These are phyloP conservation scores for Waltergamsia citrina DNA, from an alignment of 2,329 filamentous ascomycete species.

Conservation along the genomic window DNA sequence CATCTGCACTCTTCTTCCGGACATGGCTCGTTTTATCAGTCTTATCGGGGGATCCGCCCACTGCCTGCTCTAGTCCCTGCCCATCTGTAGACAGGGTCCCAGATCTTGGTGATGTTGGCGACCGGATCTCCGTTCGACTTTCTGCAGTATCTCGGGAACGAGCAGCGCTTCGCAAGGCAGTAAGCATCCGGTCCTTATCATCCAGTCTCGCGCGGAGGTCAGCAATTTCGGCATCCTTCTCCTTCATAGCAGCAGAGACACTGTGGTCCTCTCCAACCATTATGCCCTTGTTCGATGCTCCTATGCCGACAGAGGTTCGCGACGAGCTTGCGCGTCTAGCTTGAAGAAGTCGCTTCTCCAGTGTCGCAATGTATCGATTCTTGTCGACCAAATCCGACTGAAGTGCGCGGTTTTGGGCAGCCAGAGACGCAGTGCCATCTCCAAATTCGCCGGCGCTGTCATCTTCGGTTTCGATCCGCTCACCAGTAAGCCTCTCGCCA, in stretches of 20 bases:
- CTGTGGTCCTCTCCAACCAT: conserved; percentile 74
- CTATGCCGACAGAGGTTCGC: conserved; percentile 67
- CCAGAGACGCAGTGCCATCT: conserved; percentile 73
- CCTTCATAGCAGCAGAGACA: conserved; percentile 61
- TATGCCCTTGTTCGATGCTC: conserved; percentile 47
- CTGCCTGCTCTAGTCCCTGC: background rate
- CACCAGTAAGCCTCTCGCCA: conserved; percentile 30
- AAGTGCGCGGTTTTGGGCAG: conserved; percentile 81
- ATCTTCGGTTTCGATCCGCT: conserved; percentile 47
- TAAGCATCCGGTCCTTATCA: conserved; percentile 90
- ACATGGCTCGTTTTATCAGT: conserved; percentile 7
- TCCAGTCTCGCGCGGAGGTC: conserved; percentile 84
- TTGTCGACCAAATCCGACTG: conserved; percentile 95
- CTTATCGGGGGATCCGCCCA: conserved; percentile 12
- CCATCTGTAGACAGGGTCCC: too few species aligned
- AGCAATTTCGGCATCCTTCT: conserved; percentile 88
- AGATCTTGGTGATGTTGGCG: conserved; percentile 10
- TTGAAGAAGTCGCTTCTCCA: conserved; percentile 87
- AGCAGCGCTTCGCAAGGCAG: conserved; percentile 74
- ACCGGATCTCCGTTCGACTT: conserved; percentile 23
- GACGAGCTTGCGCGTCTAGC: conserved; percentile 85
- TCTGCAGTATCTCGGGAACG: conserved; percentile 80
- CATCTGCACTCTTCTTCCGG: conserved; percentile 72
- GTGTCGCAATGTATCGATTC: conserved; percentile 87
- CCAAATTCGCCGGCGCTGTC: conserved; percentile 73